phyloP scores from a whole-genome alignment of 257 asterid genomes.

The Solanum ahanhuiri region DNA sequence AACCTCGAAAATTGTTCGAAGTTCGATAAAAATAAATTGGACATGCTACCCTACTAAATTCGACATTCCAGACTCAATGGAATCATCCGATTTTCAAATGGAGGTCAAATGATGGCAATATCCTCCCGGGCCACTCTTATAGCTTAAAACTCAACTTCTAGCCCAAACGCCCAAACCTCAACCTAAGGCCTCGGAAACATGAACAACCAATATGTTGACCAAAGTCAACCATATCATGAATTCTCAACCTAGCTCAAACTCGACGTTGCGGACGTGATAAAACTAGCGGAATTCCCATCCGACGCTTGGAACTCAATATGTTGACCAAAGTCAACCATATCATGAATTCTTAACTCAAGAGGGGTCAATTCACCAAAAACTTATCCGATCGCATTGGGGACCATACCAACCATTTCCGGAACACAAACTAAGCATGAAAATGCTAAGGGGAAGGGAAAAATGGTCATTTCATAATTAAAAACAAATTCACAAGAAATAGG shows the following conservation, averaged over 20 bases:
- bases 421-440: background rate
- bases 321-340: background rate
- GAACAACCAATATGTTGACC: too few species aligned
- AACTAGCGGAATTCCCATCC: background rate
- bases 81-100: too few species aligned
- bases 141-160: background rate
- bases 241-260: background rate
- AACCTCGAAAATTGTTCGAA: too few species aligned
- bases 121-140: background rate
- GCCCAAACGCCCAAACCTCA: background rate
- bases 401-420: background rate
- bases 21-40: too few species aligned
- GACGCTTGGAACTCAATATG: background rate
- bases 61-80: background rate
- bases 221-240: too few species aligned
- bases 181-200: background rate
- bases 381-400: background rate
- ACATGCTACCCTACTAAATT: background rate
- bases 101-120: background rate
- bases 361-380: background rate
- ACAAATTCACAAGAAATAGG: too few species aligned
- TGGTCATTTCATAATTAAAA: background rate
- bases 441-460: background rate
- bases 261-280: too few species aligned
- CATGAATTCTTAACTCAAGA: background rate